Evolutionary conservation across 2,329 filamentous ascomycete genomes (phyloP).

Genomic region (Exophiala sp.): DNA sequence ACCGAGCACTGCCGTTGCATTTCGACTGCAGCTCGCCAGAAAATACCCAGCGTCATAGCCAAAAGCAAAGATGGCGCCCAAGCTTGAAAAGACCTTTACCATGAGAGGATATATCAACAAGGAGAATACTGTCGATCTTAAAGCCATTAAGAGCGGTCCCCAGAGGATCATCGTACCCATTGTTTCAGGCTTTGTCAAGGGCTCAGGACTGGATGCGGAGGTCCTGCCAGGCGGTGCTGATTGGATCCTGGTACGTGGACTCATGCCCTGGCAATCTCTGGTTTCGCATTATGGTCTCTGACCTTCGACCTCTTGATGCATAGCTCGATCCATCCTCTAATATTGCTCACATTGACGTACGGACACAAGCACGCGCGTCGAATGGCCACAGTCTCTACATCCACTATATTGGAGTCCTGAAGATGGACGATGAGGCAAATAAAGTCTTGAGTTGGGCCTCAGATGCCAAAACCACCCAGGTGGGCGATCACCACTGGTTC

Average conservation of each 20-base stretch:
- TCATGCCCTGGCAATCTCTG: too few species aligned
- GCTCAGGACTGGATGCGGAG: background rate
- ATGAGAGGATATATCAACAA: conserved; percentile 4
- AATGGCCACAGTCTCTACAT: conserved; percentile 11
- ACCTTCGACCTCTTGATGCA: background rate
- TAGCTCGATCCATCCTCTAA: conserved; percentile 8
- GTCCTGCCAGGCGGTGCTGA: conserved; percentile 1
- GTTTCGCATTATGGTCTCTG: too few species aligned
- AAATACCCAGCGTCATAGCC: too few species aligned
- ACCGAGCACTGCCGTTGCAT: too few species aligned
- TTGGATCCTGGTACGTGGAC: conserved; percentile 3
- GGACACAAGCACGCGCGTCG: conserved; percentile 2
- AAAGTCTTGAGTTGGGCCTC: conserved; percentile 1
- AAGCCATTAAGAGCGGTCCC: background rate
- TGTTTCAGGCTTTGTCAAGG: background rate
- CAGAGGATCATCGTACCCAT: conserved; percentile 1
- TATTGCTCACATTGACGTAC: conserved; percentile 13
- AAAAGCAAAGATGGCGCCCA: background rate
- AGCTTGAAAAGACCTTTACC: background rate
- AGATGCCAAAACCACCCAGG: conserved; percentile 14
- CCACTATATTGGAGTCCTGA: conserved; percentile 17
- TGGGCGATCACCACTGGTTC: conserved; percentile 12
- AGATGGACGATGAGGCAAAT: conserved; percentile 5
- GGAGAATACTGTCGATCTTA: background rate
- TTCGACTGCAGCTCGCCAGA: too few species aligned